Evolutionary conservation across 2,329 filamentous ascomycete species (phyloP).

Genomic region (Ophiocordyceps sinensis): DNA sequence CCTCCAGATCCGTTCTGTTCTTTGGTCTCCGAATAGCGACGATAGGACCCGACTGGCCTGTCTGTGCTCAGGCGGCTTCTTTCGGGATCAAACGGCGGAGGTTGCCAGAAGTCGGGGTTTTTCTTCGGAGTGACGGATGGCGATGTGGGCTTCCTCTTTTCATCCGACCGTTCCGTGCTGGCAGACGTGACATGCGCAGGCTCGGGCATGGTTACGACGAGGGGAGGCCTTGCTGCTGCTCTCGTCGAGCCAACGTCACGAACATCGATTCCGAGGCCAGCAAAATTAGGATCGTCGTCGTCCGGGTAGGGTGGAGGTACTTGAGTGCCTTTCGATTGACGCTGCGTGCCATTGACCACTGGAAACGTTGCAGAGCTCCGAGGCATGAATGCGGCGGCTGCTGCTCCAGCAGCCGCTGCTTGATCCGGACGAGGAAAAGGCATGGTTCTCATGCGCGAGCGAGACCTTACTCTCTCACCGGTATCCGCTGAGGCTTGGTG

Average conservation of each 20-base stretch:
- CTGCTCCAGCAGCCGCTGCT: constrained; percentile 7
- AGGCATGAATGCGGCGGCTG: constrained; percentile 3
- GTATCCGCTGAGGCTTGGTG: constrained; percentile 8
- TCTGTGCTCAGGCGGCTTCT: constrained; percentile 19
- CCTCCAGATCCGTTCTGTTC: constrained; percentile 11
- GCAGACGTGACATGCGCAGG: not conserved
- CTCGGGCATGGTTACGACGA: constrained; percentile 12
- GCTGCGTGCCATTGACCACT: constrained; percentile 7
- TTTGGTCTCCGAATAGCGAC: constrained; percentile 35
- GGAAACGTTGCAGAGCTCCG: constrained; percentile 18
- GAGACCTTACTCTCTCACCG: constrained; percentile 13
- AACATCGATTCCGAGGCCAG: constrained; percentile 9
- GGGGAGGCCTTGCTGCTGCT: not conserved
- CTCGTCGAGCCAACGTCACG: not conserved
- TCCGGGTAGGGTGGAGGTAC: constrained; percentile 22
- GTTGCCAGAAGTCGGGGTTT: constrained; percentile 27
- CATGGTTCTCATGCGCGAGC: constrained; percentile 19
- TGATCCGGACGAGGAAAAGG: constrained; percentile 16
- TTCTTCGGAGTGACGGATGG: constrained; percentile 3
- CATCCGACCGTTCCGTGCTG: not conserved
- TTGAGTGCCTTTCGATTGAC: constrained; percentile 9
- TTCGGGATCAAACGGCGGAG: constrained; percentile 27
- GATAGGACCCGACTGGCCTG: constrained; percentile 30
- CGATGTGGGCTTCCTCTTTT: constrained; percentile 1
- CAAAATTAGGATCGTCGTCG: constrained; percentile 14